Percentiles rank a stretch among this genome's conserved stretches.
These are phyloP conservation scores for Bauhinia variegata DNA, from an alignment of 306 rosid species.

Conservation along the genomic window DNA sequence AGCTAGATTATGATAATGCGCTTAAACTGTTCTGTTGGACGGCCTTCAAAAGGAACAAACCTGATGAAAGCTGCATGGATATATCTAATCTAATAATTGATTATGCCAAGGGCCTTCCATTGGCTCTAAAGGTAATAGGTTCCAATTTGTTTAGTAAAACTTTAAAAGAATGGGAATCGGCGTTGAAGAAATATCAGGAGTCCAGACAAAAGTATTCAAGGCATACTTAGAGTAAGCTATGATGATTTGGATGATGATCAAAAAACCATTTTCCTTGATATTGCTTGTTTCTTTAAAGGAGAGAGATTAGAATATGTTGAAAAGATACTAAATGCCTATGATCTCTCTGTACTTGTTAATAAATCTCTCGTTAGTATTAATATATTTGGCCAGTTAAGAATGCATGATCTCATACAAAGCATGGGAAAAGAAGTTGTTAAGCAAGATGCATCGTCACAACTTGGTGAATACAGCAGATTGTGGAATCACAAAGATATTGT, in stretches of 20 bases:
- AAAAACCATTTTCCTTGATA: background rate
- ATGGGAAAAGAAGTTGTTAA: slow-evolving; percentile 12
- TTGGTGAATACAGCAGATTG: slow-evolving; percentile 11
- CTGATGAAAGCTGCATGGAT: background rate
- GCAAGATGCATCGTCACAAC: background rate
- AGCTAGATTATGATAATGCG: no score
- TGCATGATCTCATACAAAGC: slow-evolving; percentile 5
- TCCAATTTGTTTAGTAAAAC: background rate
- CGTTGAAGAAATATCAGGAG: slow-evolving; percentile 1
- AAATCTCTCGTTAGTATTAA: slow-evolving; percentile 1
- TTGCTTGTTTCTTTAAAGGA: slow-evolving; percentile 31
- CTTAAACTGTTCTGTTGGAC: no score
- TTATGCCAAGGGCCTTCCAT: slow-evolving; percentile 25
- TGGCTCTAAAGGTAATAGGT: slow-evolving; percentile 15
- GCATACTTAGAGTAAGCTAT: slow-evolving; percentile 16
- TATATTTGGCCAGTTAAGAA: background rate
- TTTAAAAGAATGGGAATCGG: background rate
- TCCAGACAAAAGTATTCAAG: background rate
- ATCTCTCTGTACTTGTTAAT: background rate
- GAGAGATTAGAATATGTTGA: background rate
- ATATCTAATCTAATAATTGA: background rate
- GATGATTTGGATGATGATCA: background rate
- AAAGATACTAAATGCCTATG: slow-evolving; percentile 7
- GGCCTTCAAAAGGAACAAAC: background rate
- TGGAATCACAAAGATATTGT: slow-evolving; percentile 7